Conservation (phyloP, 495 filamentous ascomycete genomes). For the Lindgomyces ingoldianus region DNA sequence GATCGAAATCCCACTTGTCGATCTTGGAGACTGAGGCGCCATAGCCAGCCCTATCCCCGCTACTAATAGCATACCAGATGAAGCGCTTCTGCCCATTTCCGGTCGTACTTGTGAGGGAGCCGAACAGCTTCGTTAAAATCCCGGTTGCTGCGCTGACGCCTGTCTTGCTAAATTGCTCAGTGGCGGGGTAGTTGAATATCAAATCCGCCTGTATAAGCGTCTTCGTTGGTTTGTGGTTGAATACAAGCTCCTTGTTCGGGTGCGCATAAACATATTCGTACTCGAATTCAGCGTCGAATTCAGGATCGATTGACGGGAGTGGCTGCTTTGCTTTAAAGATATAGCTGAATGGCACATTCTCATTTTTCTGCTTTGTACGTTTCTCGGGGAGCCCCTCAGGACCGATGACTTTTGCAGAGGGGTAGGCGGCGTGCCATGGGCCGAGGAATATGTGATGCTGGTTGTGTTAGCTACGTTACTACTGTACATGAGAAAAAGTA, state of each 20-base stretch:
- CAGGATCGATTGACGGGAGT: conserved; percentile 60
- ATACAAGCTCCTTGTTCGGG: conserved; percentile 81
- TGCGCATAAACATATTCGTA: conserved; percentile 81
- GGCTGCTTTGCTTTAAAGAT: conserved; percentile 63
- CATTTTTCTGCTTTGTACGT: conserved; percentile 65
- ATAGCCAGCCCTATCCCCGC: conserved; percentile 65
- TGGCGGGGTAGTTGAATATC: conserved; percentile 86
- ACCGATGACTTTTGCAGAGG: conserved; percentile 74
- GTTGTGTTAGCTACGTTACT: background rate
- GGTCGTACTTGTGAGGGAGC: conserved; percentile 58
- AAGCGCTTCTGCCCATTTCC: conserved; percentile 78
- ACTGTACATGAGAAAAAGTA: background rate
- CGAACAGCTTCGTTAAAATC: conserved; percentile 64
- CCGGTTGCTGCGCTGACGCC: conserved; percentile 56
- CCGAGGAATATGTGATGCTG: conserved; percentile 86
- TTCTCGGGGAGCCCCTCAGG: conserved; percentile 87
- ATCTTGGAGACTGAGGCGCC: conserved; percentile 68
- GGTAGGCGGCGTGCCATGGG: conserved; percentile 78
- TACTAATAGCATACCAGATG: conserved; percentile 73
- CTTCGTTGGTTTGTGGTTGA: conserved; percentile 75
- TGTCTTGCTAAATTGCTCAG: conserved; percentile 78
- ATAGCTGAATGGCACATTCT: conserved; percentile 66
- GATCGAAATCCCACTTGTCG: conserved; percentile 79
- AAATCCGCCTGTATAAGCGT: conserved; percentile 91
- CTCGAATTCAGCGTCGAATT: conserved; percentile 86